phyloP scores from a whole-genome alignment of 2,329 filamentous ascomycete species.

The Ploettnerulaceae sp. region DNA sequence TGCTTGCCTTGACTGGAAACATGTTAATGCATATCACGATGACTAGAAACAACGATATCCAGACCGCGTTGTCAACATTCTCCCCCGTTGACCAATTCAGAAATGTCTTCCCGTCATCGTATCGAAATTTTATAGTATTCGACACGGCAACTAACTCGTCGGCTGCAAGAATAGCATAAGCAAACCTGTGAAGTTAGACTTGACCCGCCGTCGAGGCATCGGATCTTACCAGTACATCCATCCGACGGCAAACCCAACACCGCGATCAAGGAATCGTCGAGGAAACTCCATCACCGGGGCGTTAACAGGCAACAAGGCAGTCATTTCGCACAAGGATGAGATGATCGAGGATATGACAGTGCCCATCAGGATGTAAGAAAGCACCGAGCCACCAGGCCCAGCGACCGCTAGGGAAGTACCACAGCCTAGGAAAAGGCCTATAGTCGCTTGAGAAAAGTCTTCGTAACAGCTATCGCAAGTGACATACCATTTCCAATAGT shows the following conservation, averaged over 20 bases:
- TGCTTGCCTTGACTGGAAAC: conserved; percentile 36
- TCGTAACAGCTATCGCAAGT: too few species aligned
- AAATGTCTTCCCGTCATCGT: conserved; percentile 36
- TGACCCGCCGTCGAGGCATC: background rate
- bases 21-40: conserved; percentile 36
- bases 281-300: conserved; percentile 39
- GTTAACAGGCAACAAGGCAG: conserved; percentile 39
- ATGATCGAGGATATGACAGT: conserved; percentile 41
- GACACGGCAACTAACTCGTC: conserved; percentile 37
- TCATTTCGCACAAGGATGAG: conserved; percentile 40
- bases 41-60: conserved; percentile 37
- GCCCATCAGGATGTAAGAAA: conserved; percentile 40
- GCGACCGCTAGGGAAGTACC: conserved; percentile 38
- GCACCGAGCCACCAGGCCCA: conserved; percentile 38
- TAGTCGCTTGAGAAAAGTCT: background rate
- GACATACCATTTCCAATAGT: conserved; percentile 38
- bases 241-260: conserved; percentile 37
- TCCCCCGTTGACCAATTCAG: conserved; percentile 35
- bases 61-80: conserved; percentile 36
- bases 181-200: conserved; percentile 33
- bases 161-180: conserved; percentile 36
- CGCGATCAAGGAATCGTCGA: conserved; percentile 36
- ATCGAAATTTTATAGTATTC: conserved; percentile 36
- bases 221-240: conserved; percentile 38
- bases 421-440: conserved; percentile 39